phyloP scores from a whole-genome alignment of 2,329 filamentous ascomycete species.

The Leptodontidium sp. region DNA sequence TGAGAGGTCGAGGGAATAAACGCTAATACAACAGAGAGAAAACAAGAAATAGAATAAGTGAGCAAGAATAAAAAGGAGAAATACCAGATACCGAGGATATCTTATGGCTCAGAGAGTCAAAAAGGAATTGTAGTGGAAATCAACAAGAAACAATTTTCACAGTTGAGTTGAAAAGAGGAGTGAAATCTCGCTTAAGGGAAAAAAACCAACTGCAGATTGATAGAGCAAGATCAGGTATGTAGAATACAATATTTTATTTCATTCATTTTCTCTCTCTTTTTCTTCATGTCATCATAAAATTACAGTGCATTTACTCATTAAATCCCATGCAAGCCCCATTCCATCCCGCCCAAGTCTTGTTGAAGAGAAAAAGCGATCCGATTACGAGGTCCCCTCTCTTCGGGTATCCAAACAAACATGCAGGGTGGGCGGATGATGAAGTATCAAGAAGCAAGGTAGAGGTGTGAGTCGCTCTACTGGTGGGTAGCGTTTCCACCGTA shows the following conservation, averaged over 20 bases:
- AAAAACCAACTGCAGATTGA: background rate
- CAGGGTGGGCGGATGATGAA: background rate
- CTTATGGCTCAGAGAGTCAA: too few species aligned
- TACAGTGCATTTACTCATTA: background rate
- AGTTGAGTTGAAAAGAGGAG: background rate
- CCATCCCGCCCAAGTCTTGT: background rate
- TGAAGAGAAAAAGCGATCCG: conserved; percentile 24
- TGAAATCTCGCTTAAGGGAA: too few species aligned
- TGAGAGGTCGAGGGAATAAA: too few species aligned
- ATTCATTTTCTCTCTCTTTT: background rate
- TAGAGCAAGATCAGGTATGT: background rate
- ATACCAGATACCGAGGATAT: too few species aligned
- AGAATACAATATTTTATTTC: background rate
- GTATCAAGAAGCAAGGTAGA: background rate
- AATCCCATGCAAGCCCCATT: background rate
- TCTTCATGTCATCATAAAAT: conserved; percentile 10
- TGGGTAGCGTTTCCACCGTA: conserved; percentile 61
- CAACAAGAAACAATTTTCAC: background rate
- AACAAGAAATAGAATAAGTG: too few species aligned
- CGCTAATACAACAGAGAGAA: too few species aligned
- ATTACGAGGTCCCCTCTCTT: conserved; percentile 25
- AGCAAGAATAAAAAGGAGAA: too few species aligned
- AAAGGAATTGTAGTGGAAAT: too few species aligned
- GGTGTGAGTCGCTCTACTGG: conserved; percentile 17
- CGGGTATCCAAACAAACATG: conserved; percentile 21